These are phyloP conservation scores for Saturnispora saitoi DNA, from an alignment of 805 yeast species.

Conservation along the genomic window DNA sequence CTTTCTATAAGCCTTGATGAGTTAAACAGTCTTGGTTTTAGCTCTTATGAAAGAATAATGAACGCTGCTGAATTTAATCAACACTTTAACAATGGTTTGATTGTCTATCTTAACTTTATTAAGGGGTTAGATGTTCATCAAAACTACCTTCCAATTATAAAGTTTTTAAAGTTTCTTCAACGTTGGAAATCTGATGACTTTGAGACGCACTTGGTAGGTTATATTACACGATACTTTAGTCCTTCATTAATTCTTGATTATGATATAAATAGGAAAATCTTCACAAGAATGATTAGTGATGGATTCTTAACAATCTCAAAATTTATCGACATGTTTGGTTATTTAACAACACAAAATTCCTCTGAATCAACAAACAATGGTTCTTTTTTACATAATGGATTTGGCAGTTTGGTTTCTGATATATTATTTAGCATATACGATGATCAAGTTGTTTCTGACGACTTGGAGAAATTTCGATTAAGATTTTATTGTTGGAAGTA, in stretches of 20 bases:
- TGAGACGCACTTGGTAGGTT: slow-evolving; percentile 16
- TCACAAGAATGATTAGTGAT: slow-evolving; percentile 31
- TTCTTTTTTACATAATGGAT: slow-evolving; percentile 15
- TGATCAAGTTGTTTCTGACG: slow-evolving; percentile 11
- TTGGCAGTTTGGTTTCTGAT: slow-evolving; percentile 20
- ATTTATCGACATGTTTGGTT: slow-evolving; percentile 26
- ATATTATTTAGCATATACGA: slow-evolving; percentile 18
- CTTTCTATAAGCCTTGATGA: slow-evolving; percentile 14
- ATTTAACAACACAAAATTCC: slow-evolving; percentile 7
- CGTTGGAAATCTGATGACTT: slow-evolving; percentile 32
- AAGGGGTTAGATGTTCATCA: slow-evolving; percentile 15
- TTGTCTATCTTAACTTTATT: slow-evolving; percentile 21
- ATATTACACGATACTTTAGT: slow-evolving; percentile 22
- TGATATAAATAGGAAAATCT: slow-evolving; percentile 29
- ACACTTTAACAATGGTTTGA: slow-evolving; percentile 20
- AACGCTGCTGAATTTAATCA: slow-evolving; percentile 28
- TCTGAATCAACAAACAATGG: slow-evolving; percentile 9
- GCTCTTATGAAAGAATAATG: slow-evolving; percentile 23
- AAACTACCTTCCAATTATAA: slow-evolving; percentile 8
- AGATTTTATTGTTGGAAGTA: slow-evolving; percentile 14
- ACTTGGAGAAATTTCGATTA: slow-evolving; percentile 16
- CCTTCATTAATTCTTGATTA: slow-evolving; percentile 30
- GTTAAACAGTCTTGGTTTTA: slow-evolving; percentile 20
- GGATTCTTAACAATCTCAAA: slow-evolving; percentile 30
- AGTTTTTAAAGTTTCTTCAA: slow-evolving; percentile 26